Evolutionary conservation across 257 asterid species (phyloP), one percentile per base, ranked within the genome.

Genomic region (Euphrasia confusa): DNA sequence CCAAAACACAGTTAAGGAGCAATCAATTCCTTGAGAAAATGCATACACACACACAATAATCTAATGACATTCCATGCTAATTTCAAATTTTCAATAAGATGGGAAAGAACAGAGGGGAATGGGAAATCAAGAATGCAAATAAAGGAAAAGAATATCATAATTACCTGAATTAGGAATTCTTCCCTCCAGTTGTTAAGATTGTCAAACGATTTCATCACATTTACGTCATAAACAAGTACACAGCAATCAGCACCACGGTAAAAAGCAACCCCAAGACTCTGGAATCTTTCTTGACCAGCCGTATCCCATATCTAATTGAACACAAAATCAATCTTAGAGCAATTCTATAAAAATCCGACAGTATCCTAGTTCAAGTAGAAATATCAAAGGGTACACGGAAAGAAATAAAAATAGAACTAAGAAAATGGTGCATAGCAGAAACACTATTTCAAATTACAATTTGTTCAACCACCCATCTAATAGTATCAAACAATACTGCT

Each of bases 241-340:
- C 99, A 93, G 70, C 97, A 93, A 82, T 93, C 99, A 45, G 99
- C 99, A 63, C 99, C 99, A 1, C 99, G 97, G 79, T 93, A 93
- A 71, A 93, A 93, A 21, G 99, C 99, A 72, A 93, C 99, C 55
- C 99, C 99, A 68, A 93, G 99, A 73, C 99, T 93, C 73, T 93
- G 99, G 81, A 93, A 93, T 62, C 99, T 85, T 71, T 93, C 99
- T 70, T 93, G 99, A 37, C 99, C 99, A 52, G 99, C 97, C 49
- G 99, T 93, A 70, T 93, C 99, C 99, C 99, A 93, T 70, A 93
- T 89, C 99, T 93, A 68, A 49, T 68, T 35, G 63, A 61, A 73
- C 67, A 73, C 61, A 55, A n/a, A 48, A 15, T 48, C 54, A 55
- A 71, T 12, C n/a, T 45, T 58, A 61, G 70, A 48, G 49, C n/a